Base-by-base conservation (phyloP, 805 yeast genomes). In the Saturnispora dispora region DNA sequence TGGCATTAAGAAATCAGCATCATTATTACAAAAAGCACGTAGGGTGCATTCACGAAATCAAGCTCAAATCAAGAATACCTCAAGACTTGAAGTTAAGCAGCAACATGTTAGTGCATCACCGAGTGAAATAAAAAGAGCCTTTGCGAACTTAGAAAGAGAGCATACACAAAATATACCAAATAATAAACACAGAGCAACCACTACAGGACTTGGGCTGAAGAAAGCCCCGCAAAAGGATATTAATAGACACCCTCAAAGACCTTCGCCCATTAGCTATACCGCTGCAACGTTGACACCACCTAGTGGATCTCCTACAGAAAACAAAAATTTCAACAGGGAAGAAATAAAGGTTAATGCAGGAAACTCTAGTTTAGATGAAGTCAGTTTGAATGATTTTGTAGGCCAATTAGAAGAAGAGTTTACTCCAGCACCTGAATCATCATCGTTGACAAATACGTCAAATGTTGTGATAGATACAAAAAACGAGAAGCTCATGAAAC, bases 21-120 rank as follows among this genome's bases (percentile, higher is more conserved):
- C 51, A n/a, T 35, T 48, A 18, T 27, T 48, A 41, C 42, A 35
- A 36, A 48, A 48, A 22, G 51, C 51, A 10, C 36, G 46, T 15
- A 23, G 43, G 27, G 47, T 48, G 4, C 51, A 48, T 36, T 48
- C 47, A 18, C 22, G 43, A 22, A 48, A 42, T n/a, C 51, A 48
- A 36, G 46, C 51, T 6, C 40, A 48, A 20, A 48, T 48, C 7
- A 48, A 48, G 17, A 43, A 25, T 18, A 30, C 30, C 9, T 23
- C 46, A 7, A 48, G 43, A n/a, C 20, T 48, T n/a, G 47, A 42
- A 13, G 39, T 32, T n/a, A 33, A 17, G 4, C 17, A 42, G 10
- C 15, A 27, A 13, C 35, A 39, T 11, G n/a, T 42, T 15, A 42
- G 36, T 15, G 47, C 43, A 25, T 22, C 51, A 17, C 13, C 42